A percentile compares a stretch with the other conserved stretches of the same genome.
phyloP scores from a whole-genome alignment of 176 grass and related monocot genomes.

The Oryza meyeriana region DNA sequence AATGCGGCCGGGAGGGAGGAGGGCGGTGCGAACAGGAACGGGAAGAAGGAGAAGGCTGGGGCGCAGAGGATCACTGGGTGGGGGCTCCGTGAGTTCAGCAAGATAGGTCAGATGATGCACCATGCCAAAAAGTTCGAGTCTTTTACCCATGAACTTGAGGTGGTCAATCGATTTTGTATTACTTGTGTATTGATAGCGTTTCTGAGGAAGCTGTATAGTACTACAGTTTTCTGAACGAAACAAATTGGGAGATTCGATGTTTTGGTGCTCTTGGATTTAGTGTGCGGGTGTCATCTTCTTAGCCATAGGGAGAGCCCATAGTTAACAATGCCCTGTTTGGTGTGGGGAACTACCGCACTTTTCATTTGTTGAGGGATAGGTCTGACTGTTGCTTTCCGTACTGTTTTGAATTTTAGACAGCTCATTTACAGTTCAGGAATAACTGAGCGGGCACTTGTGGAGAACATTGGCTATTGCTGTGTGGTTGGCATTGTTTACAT shows the following conservation, averaged over 20 bases:
- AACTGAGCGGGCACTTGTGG: not conserved
- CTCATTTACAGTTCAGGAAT: not conserved
- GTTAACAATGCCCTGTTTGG: not conserved
- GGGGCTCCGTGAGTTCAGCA: slow-evolving; percentile 93
- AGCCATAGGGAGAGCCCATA: not conserved
- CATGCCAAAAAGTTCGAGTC: not conserved
- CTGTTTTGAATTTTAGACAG: not conserved
- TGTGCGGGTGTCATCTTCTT: slow-evolving; percentile 3
- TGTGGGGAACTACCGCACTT: not conserved
- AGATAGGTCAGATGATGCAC: slow-evolving; percentile 58
- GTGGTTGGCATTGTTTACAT: not conserved
- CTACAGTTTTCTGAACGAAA: not conserved
- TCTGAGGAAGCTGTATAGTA: not conserved
- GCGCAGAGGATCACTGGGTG: slow-evolving; percentile 61
- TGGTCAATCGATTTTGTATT: not conserved
- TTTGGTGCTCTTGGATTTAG: not conserved
- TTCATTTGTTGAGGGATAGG: not conserved
- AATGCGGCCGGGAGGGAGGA: slow-evolving; percentile 38
- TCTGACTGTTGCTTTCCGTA: not conserved
- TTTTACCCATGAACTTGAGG: not conserved
- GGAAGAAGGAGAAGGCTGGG: slow-evolving; percentile 61
- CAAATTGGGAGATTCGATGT: not conserved
- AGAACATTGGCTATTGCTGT: slow-evolving; percentile 1
- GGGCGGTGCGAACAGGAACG: slow-evolving; percentile 44
- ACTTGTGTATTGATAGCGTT: not conserved